Percentiles rank a stretch among this genome's conserved stretches.
These are phyloP conservation scores for Oryza nivara DNA, from an alignment of 176 grass and related monocot genomes.

Conservation along the genomic window DNA sequence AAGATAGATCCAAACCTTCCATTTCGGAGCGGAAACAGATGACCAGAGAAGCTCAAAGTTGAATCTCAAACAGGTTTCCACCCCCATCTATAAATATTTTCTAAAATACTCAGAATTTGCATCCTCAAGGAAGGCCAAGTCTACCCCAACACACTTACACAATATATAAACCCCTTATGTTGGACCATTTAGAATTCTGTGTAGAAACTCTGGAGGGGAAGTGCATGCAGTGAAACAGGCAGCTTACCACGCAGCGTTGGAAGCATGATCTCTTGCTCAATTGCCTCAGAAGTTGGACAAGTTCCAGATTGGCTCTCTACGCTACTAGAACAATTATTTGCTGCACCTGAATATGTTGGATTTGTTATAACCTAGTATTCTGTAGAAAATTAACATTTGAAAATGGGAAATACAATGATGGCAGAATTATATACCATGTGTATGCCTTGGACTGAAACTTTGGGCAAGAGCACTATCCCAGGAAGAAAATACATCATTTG, in stretches of 20 bases:
- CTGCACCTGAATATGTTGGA: constrained; percentile 23
- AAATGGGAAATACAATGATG: constrained; percentile 4
- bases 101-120: background rate
- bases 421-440: constrained; percentile 46
- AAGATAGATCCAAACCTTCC: background rate
- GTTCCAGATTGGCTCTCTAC: constrained; percentile 58
- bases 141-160: background rate
- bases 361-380: constrained; percentile 20
- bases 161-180: background rate
- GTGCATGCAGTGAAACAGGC: constrained; percentile 9
- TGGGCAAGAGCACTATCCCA: constrained; percentile 41
- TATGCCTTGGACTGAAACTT: constrained; percentile 41
- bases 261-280: constrained; percentile 58
- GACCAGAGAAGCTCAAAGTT: background rate
- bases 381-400: background rate
- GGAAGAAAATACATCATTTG: constrained; percentile 43
- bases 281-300: constrained; percentile 55
- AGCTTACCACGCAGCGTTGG: constrained; percentile 57
- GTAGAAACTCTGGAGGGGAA: background rate
- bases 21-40: background rate
- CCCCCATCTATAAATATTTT: background rate
- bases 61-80: background rate
- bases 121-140: background rate
- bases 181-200: background rate
- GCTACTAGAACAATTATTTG: constrained; percentile 68